Evolutionary conservation across 257 asterid genomes (phyloP).

Genomic region (Nicotiana tabacum): DNA sequence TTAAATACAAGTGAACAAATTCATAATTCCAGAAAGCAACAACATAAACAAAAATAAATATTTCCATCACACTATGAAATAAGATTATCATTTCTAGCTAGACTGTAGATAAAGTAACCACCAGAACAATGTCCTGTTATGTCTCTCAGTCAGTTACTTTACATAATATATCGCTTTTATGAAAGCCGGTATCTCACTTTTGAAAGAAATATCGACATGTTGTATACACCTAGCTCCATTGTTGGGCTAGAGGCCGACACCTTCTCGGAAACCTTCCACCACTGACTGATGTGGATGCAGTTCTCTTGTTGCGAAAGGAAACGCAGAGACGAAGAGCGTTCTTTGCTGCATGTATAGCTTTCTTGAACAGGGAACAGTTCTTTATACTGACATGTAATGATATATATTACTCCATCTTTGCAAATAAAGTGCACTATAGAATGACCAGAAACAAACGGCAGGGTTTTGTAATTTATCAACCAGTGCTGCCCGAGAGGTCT

Average conservation of each 20-base stretch:
- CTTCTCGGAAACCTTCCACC: background rate
- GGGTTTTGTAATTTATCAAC: constrained; percentile 16
- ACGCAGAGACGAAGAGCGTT: background rate
- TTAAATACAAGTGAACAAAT: background rate
- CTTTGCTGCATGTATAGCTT: background rate
- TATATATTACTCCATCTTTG: background rate
- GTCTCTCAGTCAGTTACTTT: background rate
- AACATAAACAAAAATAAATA: no score
- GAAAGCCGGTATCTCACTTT: background rate
- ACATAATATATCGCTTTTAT: background rate
- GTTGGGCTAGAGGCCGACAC: background rate
- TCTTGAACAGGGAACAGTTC: background rate
- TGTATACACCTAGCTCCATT: background rate
- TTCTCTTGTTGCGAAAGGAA: background rate
- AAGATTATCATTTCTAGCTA: background rate
- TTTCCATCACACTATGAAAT: background rate
- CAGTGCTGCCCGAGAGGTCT: constrained; percentile 77
- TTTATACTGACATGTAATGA: background rate
- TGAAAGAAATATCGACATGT: background rate
- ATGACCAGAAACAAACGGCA: background rate
- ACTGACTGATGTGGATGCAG: background rate
- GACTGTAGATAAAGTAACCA: background rate
- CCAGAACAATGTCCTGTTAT: background rate
- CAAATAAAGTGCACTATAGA: background rate
- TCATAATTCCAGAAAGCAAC: background rate